Evolutionary conservation across 768 basidiomycete genomes (phyloP), one percentile per base, ranked within the genome.

Genomic region (Amanita exitialis): DNA sequence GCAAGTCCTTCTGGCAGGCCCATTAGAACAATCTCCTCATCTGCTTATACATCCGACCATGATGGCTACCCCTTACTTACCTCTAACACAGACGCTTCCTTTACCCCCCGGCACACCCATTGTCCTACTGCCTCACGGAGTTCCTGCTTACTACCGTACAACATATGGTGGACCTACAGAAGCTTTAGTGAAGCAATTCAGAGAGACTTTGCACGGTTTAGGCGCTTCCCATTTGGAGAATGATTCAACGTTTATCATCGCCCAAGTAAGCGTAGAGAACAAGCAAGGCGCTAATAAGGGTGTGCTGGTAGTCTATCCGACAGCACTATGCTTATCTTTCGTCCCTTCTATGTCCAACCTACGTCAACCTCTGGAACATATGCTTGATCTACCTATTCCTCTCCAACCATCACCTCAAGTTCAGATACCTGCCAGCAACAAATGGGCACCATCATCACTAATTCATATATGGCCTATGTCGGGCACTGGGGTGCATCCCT

Each of bases 261-360:
- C 77, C 3, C 90, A 83, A 82, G 72, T 89, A 34, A 75, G 73
- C 28, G 82, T 90, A 16, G 78, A 87, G 63, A 86, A 86, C 58
- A 81, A 76, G 54, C 86, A 84, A 56, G 86, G 84, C 28, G 87
- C 90, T 61, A 85, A 87, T 56, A 89, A 88, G 57, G 87, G 87
- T 0, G 67, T 86, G 27, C 69, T 76, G n/a, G 69, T 85, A 44
- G 79, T 90, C 54, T 90, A 87, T 70, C 88, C 89, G 1, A 64
- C 75, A 2, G 64, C 69, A 1, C 75, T 90, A 3, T 85, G 81
- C 55, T 58, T 76, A 20, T 64, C 71, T 62, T 66, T 68, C 63
- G n/a, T 74, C 63, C 62, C 70, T 57, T 54, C 63, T n/a, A 34
- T 43, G 16, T 58, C 43, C 48, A 69, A 13, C 58, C 66, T 42